Evolutionary conservation across 202 grass and related monocot genomes (phyloP).

Genomic region (Elaeis oleifera): DNA sequence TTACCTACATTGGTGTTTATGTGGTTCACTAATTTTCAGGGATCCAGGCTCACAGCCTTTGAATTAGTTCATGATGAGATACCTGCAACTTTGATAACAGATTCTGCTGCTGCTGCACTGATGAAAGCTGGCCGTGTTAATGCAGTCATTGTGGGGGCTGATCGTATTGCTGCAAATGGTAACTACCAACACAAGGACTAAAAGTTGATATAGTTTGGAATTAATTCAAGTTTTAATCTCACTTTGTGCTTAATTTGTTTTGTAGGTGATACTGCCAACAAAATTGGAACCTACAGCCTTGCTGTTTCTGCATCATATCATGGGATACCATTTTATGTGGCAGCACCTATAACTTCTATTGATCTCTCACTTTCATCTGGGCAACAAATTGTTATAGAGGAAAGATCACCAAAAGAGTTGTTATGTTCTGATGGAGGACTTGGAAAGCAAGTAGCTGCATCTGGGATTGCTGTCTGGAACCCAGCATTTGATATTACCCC

Average conservation of each 20-base stretch:
- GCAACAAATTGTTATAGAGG: conserved; percentile 74
- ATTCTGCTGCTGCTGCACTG: conserved; percentile 79
- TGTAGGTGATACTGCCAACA: conserved; percentile 93
- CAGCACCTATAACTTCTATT: conserved; percentile 75
- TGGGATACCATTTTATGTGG: conserved; percentile 60
- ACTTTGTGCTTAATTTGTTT: conserved; percentile 5
- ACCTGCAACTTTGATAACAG: conserved; percentile 75
- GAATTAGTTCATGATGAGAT: conserved; percentile 94
- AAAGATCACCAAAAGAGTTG: conserved; percentile 84
- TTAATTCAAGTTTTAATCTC: too few species aligned
- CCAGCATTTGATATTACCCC: conserved; percentile 93
- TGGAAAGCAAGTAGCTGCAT: conserved; percentile 82
- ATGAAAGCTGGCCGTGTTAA: conserved; percentile 44
- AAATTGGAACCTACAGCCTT: conserved; percentile 62
- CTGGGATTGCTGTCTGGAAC: conserved; percentile 86
- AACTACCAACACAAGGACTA: background rate
- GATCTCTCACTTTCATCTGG: conserved; percentile 71
- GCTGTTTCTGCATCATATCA: conserved; percentile 40
- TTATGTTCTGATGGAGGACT: conserved; percentile 82
- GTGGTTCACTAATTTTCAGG: conserved; percentile 31
- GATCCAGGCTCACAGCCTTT: conserved; percentile 88
- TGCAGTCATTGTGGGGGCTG: conserved; percentile 73
- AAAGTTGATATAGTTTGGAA: too few species aligned
- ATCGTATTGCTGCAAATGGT: conserved; percentile 40
- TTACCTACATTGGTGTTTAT: too few species aligned